Conservation (phyloP, 495 filamentous ascomycete species). For the Penicillium longicatenatum region DNA sequence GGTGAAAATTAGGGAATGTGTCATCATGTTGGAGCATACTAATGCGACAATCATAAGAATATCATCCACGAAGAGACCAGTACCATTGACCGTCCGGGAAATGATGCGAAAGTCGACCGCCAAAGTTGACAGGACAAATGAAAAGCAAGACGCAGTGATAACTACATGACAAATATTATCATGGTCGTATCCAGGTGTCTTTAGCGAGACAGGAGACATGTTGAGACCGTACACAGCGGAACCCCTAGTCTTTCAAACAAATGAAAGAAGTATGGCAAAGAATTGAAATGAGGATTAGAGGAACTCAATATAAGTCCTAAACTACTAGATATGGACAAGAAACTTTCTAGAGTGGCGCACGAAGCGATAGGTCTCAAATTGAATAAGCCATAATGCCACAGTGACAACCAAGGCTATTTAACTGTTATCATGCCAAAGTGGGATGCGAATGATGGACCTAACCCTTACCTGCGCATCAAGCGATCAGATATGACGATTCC, state of each 20-base stretch:
- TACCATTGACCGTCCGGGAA: constrained; percentile 26
- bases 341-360: too few species aligned
- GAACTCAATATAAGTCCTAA: neutral
- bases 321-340: neutral
- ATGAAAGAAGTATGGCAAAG: too few species aligned
- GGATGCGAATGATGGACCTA: constrained; percentile 16
- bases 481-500: neutral
- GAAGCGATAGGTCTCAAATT: constrained; percentile 17
- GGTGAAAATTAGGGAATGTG: too few species aligned
- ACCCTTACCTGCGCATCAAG: constrained; percentile 24
- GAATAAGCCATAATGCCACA: neutral
- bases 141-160: constrained; percentile 28
- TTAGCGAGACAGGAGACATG: constrained; percentile 15
- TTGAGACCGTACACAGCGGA: too few species aligned
- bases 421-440: too few species aligned
- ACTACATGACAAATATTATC: constrained; percentile 30
- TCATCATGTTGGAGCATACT: constrained; percentile 10
- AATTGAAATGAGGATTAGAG: neutral
- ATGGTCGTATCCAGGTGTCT: constrained; percentile 17
- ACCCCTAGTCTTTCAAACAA: too few species aligned
- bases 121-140: constrained; percentile 27
- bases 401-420: too few species aligned
- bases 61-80: constrained; percentile 25
- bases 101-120: constrained; percentile 27
- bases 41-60: constrained; percentile 23